These are phyloP conservation scores for Mycosphaerella sp. DNA, from an alignment of 2,329 filamentous ascomycete genomes.

Conservation along the genomic window DNA sequence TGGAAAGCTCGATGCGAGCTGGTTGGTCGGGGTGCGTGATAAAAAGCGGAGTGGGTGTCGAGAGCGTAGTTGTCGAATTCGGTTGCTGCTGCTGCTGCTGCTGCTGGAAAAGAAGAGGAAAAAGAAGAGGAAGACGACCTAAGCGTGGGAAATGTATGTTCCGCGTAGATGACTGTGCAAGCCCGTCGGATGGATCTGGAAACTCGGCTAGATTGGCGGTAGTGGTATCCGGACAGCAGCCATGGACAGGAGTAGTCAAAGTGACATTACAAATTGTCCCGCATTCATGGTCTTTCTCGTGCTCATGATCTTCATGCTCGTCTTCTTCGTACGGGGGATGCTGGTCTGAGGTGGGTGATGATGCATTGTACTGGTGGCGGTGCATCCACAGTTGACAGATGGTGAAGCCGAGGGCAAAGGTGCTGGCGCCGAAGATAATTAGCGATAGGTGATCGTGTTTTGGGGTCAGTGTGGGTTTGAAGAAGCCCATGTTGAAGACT, in stretches of 20 bases:
- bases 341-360: not conserved
- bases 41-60: too few relatives aligned
- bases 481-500: not conserved
- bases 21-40: too few relatives aligned
- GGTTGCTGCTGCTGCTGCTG: too few relatives aligned
- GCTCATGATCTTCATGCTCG: not conserved
- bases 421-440: not conserved
- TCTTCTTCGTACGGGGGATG: not conserved
- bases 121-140: not conserved
- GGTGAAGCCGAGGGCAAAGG: not conserved
- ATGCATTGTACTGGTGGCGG: not conserved
- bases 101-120: not conserved
- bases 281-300: not conserved
- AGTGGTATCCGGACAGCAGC: too few relatives aligned
- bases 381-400: not conserved
- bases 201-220: too few relatives aligned
- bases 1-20: too few relatives aligned
- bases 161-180: not conserved
- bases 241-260: too few relatives aligned
- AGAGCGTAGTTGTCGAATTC: too few relatives aligned
- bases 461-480: not conserved
- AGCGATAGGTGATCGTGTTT: not conserved
- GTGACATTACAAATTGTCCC: too few relatives aligned
- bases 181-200: not conserved
- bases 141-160: too few relatives aligned